Base-by-base conservation (phyloP, 202 grass and related monocot species). In the Setaria viridis region DNA sequence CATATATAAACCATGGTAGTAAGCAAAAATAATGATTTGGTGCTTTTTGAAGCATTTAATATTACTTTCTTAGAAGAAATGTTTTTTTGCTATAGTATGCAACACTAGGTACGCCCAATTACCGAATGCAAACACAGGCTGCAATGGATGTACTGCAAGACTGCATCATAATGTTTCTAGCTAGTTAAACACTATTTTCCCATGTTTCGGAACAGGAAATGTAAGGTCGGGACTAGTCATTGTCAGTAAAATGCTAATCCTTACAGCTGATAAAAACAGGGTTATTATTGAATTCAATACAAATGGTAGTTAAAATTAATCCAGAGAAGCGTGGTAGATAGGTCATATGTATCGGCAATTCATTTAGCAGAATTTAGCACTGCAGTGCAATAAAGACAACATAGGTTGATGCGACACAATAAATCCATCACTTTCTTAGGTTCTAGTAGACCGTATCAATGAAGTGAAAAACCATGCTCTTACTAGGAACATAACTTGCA, bases 361-460 rank as follows among this genome's bases (percentile, higher is more conserved):
- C 35, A 57, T 70, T 57, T 17, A 79, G 43, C 19, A 19, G 2
- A 62, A 29, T 62, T 30, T 62, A 43, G 5, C 46, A 42, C 5
- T 20, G 55, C 3, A 4, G 41, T 48, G 14, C 35, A 48, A 30
- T 9, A 47, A 78, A 60, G 3, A 62, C n/a, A 63, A 33, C 29
- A 48, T 46, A 62, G 1, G 33, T 76, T 16, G 1, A 41, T n/a
- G 43, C 11, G 7, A 69, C 32, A 80, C 10, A 54, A 55, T 21
- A 80, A 55, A 81, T 42, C 35, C 17, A 34, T 57, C 37, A 43
- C 50, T 70, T 53, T 43, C 3, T 47, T 15, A 72, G 53, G 25
- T 45, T 62, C 30, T 72, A 72, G 54, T 72, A 82, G 54, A 71
- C 41, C 54, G 60, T 46, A 60, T 77, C 12, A 72, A 53, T 62